Percentiles rank a stretch among this genome's conserved stretches.
Conservation (phyloP, 23 red algal species). For the Pyropia haitanensis region DNA sequence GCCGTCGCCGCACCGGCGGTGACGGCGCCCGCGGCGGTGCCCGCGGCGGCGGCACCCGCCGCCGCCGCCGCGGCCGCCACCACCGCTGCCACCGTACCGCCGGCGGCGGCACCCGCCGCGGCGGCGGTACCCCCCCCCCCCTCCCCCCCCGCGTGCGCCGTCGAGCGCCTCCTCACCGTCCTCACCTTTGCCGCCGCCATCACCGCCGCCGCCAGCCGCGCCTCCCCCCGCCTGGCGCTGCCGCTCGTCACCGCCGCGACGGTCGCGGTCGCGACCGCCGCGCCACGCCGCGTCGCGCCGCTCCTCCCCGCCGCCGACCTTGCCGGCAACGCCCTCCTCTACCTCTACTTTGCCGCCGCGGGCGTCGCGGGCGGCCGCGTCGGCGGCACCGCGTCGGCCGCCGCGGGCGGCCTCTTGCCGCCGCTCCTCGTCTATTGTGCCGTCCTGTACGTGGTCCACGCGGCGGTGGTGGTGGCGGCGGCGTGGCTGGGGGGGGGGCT, state of each 20-base stretch:
- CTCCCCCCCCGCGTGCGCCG: not conserved
- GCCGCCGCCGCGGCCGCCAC: no score
- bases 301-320: not conserved
- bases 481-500: not conserved
- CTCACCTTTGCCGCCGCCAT: not conserved
- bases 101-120: no score
- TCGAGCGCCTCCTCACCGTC: not conserved
- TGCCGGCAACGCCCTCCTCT: not conserved
- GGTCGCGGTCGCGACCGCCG: not conserved
- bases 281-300: not conserved
- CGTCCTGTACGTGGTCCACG: slow-evolving; percentile 1
- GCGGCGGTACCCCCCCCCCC: no score
- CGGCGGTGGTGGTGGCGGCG: not conserved
- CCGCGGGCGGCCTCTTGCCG: not conserved
- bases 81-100: no score
- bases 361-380: slow-evolving; percentile 4
- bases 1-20: not conserved
- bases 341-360: slow-evolving; percentile 8
- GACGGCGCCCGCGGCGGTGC: no score
- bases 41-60: no score
- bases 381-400: not conserved
- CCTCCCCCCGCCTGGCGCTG: not conserved
- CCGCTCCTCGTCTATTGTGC: not conserved
- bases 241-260: not conserved
- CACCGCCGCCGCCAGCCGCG: not conserved